Conservation (phyloP, 2,329 filamentous ascomycete genomes). For the Neofusicoccum sp. region DNA sequence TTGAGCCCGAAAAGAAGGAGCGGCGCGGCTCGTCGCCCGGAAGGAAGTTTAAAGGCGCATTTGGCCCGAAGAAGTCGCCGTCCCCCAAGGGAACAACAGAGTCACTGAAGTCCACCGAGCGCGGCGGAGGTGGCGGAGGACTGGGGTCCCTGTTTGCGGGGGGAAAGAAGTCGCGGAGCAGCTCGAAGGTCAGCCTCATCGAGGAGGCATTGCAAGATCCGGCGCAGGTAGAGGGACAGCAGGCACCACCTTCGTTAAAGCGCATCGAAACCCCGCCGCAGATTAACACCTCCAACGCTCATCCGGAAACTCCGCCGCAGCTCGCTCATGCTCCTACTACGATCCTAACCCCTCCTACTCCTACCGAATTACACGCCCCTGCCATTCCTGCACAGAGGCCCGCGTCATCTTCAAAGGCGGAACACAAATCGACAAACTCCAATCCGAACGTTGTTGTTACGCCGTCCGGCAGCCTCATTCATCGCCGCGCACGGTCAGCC, state of each 20-base stretch:
- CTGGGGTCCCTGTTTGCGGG: constrained; percentile 45
- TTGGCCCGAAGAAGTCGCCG: constrained; percentile 45
- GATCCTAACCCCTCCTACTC: constrained; percentile 63
- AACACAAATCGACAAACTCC: constrained; percentile 35
- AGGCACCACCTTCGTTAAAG: constrained; percentile 14
- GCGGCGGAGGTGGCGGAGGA: constrained; percentile 42
- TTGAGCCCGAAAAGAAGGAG: constrained; percentile 28
- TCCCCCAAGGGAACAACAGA: constrained; percentile 33
- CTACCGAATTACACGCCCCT: constrained; percentile 44
- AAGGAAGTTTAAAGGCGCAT: constrained; percentile 69
- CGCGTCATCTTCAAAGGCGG: constrained; percentile 8
- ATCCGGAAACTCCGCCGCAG: constrained; percentile 43
- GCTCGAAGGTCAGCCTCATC: constrained; percentile 18
- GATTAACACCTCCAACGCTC: constrained; percentile 35
- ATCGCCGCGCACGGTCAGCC: constrained; percentile 62
- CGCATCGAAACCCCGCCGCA: constrained; percentile 26
- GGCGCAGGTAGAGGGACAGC: constrained; percentile 12
- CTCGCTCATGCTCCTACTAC: constrained; percentile 49
- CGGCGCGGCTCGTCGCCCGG: constrained; percentile 67
- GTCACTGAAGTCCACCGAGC: constrained; percentile 40
- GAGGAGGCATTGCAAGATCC: constrained; percentile 19
- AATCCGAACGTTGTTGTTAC: constrained; percentile 58
- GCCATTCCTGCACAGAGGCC: constrained; percentile 19
- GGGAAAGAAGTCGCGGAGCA: constrained; percentile 27
- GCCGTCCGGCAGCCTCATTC: constrained; percentile 69